Evolutionary conservation across 768 basidiomycete species (phyloP), one percentile per base, ranked within the genome.

Genomic region (Lactarius psammicola): DNA sequence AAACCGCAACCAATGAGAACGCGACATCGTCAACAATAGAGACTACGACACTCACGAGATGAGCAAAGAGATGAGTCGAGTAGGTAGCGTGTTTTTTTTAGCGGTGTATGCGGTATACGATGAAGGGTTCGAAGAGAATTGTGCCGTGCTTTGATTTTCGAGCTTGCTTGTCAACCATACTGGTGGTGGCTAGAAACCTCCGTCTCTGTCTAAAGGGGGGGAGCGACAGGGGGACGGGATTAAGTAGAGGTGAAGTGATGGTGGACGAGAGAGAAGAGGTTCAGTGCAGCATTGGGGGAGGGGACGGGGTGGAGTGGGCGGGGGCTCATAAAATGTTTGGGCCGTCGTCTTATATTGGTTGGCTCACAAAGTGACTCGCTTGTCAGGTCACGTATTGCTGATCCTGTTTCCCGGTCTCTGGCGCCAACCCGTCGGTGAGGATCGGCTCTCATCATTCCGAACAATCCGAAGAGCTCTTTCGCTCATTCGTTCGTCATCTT

Each of bases 101-200:
- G 75, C 78, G 78, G 80, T 87, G 85, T 92, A 92, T 92, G 77
- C 90, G 90, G 78, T 91, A 85, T 77, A 90, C 90, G 78, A 90
- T 87, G 81, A 89, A 86, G 68, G 90, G 90, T 81, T 91, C 90
- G 77, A 92, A 92, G 74, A 91, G 85, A 67, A 91, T 84, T 78
- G 89, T 87, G 81, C 90, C 89, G 88, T 90, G 87, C 82, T 87
- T 89, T 75, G 88, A 87, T 78, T 81, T 87, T 71, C 87, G 89
- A 75, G 86, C 80, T 76, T 87, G 86, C 86, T 86, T 90, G 81
- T 90, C 87, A 82, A 91, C 88, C 90, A 92, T 93, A 82, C 76
- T 84, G 76, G 72, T 70, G 74, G 70, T 70, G 58, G 58, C 31
- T 42, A 36, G 65, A 67, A 69, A 65, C 68, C 75, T 74, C 73